Conservation (phyloP, 805 yeast species). For the Kodamaea fukazawae region DNA sequence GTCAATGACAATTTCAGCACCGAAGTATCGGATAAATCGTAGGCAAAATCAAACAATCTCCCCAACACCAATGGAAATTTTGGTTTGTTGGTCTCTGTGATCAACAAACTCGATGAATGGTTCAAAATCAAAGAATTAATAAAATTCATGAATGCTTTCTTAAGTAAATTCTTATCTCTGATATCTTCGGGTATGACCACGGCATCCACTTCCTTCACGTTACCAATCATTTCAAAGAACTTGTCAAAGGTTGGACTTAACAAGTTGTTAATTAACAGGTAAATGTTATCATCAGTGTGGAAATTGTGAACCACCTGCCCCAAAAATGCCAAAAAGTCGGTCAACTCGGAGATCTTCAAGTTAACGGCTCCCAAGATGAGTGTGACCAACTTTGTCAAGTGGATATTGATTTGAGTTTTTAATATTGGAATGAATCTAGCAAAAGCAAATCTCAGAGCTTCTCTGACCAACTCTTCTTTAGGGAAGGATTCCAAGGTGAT, state of each 20-base stretch:
- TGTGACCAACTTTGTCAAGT: constrained; percentile 69
- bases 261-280: constrained; percentile 69
- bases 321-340: constrained; percentile 79
- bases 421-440: constrained; percentile 82
- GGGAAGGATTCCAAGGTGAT: constrained; percentile 79
- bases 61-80: constrained; percentile 60
- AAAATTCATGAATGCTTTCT: constrained; percentile 67
- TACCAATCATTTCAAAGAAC: constrained; percentile 47
- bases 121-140: constrained; percentile 71
- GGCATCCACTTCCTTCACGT: constrained; percentile 13
- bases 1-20: constrained; percentile 68
- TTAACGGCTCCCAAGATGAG: constrained; percentile 53
- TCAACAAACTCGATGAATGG: constrained; percentile 72
- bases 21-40: constrained; percentile 59
- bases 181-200: constrained; percentile 55
- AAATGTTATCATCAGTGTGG: constrained; percentile 62
- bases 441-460: constrained; percentile 81
- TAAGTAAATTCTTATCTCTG: constrained; percentile 64
- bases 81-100: constrained; percentile 63
- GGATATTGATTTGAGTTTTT: constrained; percentile 41
- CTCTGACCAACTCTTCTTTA: constrained; percentile 68
- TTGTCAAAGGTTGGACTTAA: constrained; percentile 72
- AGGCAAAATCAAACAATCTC: constrained; percentile 62
- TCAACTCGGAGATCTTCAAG: constrained; percentile 61
- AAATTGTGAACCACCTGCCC: constrained; percentile 85